Evolutionary conservation across 2,329 filamentous ascomycete genomes (phyloP), one percentile per base, ranked within the genome.

Genomic region (Westerdykella aurantiaca): DNA sequence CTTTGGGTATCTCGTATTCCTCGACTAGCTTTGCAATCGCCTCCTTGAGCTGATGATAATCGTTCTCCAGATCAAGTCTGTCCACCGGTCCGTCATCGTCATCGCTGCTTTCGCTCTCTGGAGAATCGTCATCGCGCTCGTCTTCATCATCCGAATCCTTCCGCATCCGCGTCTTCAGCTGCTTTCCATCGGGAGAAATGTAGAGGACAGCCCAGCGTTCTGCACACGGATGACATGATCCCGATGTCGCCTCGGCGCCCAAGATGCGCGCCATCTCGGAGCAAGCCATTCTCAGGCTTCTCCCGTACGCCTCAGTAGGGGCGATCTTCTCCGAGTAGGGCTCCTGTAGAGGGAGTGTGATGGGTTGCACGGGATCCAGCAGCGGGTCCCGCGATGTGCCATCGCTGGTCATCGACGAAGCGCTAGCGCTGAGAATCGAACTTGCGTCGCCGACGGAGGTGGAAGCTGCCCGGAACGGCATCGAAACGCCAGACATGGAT

Each of bases 201-300:
- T 90, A 91, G 7, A 94, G 71, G 6, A 93, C 83, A 4, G 85
- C 79, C 88, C 88, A 95, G 44, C 83, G 77, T 67, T 94, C 88
- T 1, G 84, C 83, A 49, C 86, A 91, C 7, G 88, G 88, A 56
- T 93, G 86, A 43, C 82, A 84, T 12, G 79, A 74, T 17, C 85
- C 85, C 39, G 82, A 80, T 14, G 83, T 73, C 11, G 73, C 77
- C 12, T 88, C 82, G 6, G 72, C 57, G 4, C 85, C 84, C 9
- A 88, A 69, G 5, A 75, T 75, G 38, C 85, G 79, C 6, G 72
- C 76, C 81, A 89, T 82, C 55, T 88, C 84, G 43, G 85, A 81
- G 41, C 87, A 73, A 4, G 84, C 83, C 48, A 80, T 70, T 31
- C 83, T 80, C 41, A 89, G 72, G 29, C 78, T 79, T 38, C 58